Percentiles rank a stretch among this genome's conserved stretches.
Evolutionary conservation across 129 eudicot species (phyloP).

Genomic region (Tagetes erecta): DNA sequence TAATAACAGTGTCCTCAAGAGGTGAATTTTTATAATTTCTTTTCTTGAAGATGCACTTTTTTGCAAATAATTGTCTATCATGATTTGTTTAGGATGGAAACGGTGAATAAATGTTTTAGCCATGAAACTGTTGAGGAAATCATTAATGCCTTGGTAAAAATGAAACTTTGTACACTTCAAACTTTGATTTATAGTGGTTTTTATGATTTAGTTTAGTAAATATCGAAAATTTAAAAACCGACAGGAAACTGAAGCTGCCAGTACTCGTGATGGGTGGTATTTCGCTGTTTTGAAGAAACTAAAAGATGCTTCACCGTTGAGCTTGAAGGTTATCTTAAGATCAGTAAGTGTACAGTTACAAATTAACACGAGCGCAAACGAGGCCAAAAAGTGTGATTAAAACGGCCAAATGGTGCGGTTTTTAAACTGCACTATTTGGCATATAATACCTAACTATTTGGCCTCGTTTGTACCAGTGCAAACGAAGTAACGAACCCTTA

Average conservation of each 20-base stretch:
- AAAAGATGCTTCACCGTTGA: slow-evolving; percentile 65
- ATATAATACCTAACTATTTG: too few species aligned
- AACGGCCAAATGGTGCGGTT: too few species aligned
- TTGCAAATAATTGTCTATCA: background rate
- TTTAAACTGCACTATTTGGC: too few species aligned
- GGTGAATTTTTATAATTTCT: slow-evolving; percentile 37
- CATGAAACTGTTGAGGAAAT: slow-evolving; percentile 77
- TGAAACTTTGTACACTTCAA: background rate
- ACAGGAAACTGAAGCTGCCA: slow-evolving; percentile 67
- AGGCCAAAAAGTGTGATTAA: too few species aligned
- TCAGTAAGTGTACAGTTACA: slow-evolving; percentile 48
- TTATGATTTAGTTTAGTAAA: background rate
- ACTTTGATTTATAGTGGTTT: background rate
- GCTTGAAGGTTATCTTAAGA: slow-evolving; percentile 82
- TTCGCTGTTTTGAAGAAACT: slow-evolving; percentile 58
- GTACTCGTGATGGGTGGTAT: slow-evolving; percentile 58
- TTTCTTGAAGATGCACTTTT: background rate
- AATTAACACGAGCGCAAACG: too few species aligned
- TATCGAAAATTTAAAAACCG: background rate
- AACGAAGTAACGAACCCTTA: too few species aligned
- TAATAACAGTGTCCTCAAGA: slow-evolving; percentile 55
- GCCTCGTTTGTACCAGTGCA: too few species aligned
- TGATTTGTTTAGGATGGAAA: slow-evolving; percentile 51
- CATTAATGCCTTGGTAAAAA: slow-evolving; percentile 64
- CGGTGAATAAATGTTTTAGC: slow-evolving; percentile 61